Percentiles rank a stretch among this genome's conserved stretches.
Conservation (phyloP, 148 eudicot genomes). For the Arbutus unedo region DNA sequence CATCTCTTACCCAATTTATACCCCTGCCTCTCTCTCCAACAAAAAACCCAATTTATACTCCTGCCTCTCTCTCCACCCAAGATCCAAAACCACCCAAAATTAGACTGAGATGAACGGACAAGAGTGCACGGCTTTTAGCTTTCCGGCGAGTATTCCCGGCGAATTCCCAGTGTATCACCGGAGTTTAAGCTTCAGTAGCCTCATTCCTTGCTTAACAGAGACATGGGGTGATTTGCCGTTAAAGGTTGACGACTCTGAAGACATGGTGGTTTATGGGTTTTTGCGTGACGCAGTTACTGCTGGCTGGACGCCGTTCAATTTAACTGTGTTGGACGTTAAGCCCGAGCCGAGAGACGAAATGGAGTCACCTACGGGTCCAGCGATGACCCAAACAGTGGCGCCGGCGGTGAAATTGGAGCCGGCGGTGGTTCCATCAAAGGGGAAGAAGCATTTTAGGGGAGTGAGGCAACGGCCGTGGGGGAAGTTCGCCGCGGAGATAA, state of each 20-base stretch:
- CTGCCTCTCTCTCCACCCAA: not conserved
- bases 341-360: constrained; percentile 23
- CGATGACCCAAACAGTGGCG: not conserved
- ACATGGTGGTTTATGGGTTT: constrained; percentile 45
- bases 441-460: constrained; percentile 47
- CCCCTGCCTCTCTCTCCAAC: not conserved
- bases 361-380: not conserved
- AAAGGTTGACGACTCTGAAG: constrained; percentile 44
- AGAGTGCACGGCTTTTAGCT: not conserved
- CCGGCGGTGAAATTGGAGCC: constrained; percentile 7
- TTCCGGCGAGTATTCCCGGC: constrained; percentile 15
- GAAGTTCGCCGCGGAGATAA: constrained; percentile 57
- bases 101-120: not conserved
- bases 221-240: constrained; percentile 54
- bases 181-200: constrained; percentile 40
- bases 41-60: not conserved
- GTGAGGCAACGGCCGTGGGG: constrained; percentile 66
- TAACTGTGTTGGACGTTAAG: constrained; percentile 26
- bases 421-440: constrained; percentile 21
- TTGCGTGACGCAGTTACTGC: constrained; percentile 38
- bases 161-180: constrained; percentile 27
- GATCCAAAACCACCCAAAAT: not conserved
- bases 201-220: constrained; percentile 37
- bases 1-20: not conserved
- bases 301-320: constrained; percentile 46